Conservation (phyloP, 1,284 basidiomycete genomes). For the Ceratorhiza oryzae-sativae region DNA sequence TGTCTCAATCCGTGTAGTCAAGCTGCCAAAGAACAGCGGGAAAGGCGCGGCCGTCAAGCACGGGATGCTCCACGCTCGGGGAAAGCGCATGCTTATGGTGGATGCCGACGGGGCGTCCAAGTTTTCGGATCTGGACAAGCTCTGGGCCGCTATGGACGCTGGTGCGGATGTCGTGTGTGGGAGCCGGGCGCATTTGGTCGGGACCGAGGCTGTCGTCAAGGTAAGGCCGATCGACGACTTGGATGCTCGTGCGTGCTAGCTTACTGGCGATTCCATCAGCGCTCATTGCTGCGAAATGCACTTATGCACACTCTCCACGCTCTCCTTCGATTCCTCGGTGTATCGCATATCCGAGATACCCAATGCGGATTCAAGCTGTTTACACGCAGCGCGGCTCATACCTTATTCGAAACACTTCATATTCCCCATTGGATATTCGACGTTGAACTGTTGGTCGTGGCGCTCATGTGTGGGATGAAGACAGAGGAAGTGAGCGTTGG, state of each 20-base stretch:
- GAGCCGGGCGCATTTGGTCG: conserved; percentile 89
- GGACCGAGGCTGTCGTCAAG: conserved; percentile 92
- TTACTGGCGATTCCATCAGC: conserved; percentile 56
- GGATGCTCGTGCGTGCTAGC: neutral
- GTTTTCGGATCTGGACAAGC: conserved; percentile 77
- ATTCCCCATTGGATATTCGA: conserved; percentile 94
- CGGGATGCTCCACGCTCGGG: conserved; percentile 83
- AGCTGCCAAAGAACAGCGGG: conserved; percentile 81
- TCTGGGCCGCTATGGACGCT: conserved; percentile 79
- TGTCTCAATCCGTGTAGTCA: conserved; percentile 71
- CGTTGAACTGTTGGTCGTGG: conserved; percentile 91
- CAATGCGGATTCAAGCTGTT: conserved; percentile 98
- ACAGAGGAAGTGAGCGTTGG: conserved; percentile 86
- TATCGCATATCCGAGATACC: conserved; percentile 88
- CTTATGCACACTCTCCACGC: conserved; percentile 92
- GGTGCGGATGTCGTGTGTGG: conserved; percentile 76
- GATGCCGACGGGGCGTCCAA: conserved; percentile 93
- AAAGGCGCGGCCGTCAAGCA: conserved; percentile 93
- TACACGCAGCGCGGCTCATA: conserved; percentile 76
- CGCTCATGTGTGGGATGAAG: conserved; percentile 75
- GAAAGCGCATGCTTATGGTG: conserved; percentile 81
- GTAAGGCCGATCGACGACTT: conserved; percentile 55
- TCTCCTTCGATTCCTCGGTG: conserved; percentile 82
- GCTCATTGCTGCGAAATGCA: conserved; percentile 84
- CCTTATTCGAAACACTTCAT: conserved; percentile 84